Base-by-base conservation (phyloP, 2,329 filamentous ascomycete species). In the Venturia pyrina region DNA sequence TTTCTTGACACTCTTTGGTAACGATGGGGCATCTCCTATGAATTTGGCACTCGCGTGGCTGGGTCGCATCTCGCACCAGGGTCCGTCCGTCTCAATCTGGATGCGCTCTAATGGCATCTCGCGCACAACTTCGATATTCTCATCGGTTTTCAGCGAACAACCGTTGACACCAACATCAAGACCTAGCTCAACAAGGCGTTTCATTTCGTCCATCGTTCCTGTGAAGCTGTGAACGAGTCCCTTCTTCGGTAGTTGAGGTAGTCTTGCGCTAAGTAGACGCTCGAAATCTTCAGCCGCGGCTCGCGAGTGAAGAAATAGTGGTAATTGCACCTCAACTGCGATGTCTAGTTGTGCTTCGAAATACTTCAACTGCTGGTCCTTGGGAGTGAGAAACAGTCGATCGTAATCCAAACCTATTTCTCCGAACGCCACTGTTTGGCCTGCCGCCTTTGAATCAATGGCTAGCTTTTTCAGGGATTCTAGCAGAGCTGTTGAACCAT, bases 331-430 rank as follows among this genome's bases (percentile, higher is more conserved):
- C 61, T 86, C 83, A 6, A 89, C 84, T 0, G 90, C 92, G 3
- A 98, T 81, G 66, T 89, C 84, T 4, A 98, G 83, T 75, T 99
- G 95, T 7, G 85, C 84, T 53, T 87, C 86, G 75, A 99, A 99
- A 67, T 91, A 92, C 73, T 91, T 88, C 40, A 93, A 80, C 76
- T 99, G 95, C 19, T 88, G 84, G 32, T 88, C 87, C 72, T 88
- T 90, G 48, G 88, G 85, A 72, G 90, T 92, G 72, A 93, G 88
- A 71, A 91, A 89, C 44, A 99, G 80, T 1, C 95, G 87, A 78
- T 99, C 95, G 74, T 98, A 99, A 78, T 99, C 95, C 4, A 99
- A 87, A 1, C 95, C 95, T 68, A 99, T 91, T 77, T 99, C 95
- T 62, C 95, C 95, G 74, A 97, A 92, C 7, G 95, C 93, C 7